Evolutionary conservation across 768 basidiomycete species (phyloP).

Genomic region (Tylopilus rubrobrunneus): DNA sequence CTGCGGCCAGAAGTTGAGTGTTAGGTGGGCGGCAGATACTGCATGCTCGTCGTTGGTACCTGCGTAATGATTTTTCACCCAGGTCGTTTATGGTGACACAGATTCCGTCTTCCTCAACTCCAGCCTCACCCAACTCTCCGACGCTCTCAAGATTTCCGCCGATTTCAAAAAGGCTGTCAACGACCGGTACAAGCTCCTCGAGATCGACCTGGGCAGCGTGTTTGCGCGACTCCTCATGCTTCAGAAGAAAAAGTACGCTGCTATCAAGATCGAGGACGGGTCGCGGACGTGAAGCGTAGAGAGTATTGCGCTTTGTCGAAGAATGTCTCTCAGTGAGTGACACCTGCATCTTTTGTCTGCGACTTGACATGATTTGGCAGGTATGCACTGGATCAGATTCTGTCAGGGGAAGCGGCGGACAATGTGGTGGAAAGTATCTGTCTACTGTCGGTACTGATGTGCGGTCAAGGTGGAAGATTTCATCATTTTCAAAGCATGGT

Average conservation of each 20-base stretch:
- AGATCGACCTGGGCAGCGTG: constrained; percentile 93
- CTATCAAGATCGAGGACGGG: constrained; percentile 88
- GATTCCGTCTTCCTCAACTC: constrained; percentile 99
- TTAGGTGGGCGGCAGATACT: constrained; percentile 56
- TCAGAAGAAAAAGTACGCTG: constrained; percentile 99
- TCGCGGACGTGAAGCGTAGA: constrained; percentile 84
- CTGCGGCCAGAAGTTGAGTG: no score
- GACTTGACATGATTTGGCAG: constrained; percentile 36
- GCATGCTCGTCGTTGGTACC: not conserved
- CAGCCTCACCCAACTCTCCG: constrained; percentile 80
- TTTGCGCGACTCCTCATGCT: constrained; percentile 90
- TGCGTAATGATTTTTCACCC: not conserved
- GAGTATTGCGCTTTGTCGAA: constrained; percentile 94
- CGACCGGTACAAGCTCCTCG: constrained; percentile 89
- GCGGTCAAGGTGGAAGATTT: constrained; percentile 87
- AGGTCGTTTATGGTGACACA: constrained; percentile 99
- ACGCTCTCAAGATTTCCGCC: constrained; percentile 87
- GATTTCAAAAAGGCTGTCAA: constrained; percentile 97
- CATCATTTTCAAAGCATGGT: constrained; percentile 83
- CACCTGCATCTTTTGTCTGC: not conserved
- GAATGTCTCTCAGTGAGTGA: constrained; percentile 80
- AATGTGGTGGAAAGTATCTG: constrained; percentile 79
- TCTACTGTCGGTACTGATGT: constrained; percentile 72
- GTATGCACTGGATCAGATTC: constrained; percentile 83
- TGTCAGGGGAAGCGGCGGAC: constrained; percentile 90